These are phyloP conservation scores for Neonectria hederae DNA, from an alignment of 2,329 filamentous ascomycete species.

Conservation along the genomic window DNA sequence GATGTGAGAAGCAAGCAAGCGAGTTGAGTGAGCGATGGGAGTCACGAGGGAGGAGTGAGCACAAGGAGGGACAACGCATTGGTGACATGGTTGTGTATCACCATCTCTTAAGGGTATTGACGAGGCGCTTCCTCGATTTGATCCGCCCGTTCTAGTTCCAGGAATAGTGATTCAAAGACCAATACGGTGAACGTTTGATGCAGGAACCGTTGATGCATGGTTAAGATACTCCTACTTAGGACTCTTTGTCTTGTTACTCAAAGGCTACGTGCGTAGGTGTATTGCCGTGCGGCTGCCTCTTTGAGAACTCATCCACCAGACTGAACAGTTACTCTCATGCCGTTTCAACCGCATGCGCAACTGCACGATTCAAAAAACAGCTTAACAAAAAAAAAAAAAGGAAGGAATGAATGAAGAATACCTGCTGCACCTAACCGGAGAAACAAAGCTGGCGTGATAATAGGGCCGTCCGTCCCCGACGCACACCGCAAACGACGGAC, in stretches of 20 bases:
- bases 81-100: not conserved
- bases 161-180: not conserved
- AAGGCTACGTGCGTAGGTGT: not conserved
- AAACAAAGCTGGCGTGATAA: slow-evolving; percentile 12
- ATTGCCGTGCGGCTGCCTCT: too few relatives aligned
- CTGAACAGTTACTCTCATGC: too few relatives aligned
- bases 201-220: not conserved
- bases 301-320: too few relatives aligned
- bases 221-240: not conserved
- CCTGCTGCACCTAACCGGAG: not conserved
- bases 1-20: not conserved
- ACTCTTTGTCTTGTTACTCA: not conserved
- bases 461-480: not conserved
- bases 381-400: not conserved
- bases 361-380: not conserved
- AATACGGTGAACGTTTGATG: not conserved
- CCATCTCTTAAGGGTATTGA: not conserved
- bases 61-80: not conserved
- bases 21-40: not conserved
- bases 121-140: too few relatives aligned
- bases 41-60: not conserved
- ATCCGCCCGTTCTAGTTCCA: too few relatives aligned
- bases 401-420: not conserved
- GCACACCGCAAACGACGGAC: not conserved
- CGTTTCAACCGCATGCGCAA: not conserved